Percentiles rank a stretch among this genome's conserved stretches.
phyloP scores from a whole-genome alignment of 2,329 filamentous ascomycete genomes.

The Clonostachys chloroleuca region DNA sequence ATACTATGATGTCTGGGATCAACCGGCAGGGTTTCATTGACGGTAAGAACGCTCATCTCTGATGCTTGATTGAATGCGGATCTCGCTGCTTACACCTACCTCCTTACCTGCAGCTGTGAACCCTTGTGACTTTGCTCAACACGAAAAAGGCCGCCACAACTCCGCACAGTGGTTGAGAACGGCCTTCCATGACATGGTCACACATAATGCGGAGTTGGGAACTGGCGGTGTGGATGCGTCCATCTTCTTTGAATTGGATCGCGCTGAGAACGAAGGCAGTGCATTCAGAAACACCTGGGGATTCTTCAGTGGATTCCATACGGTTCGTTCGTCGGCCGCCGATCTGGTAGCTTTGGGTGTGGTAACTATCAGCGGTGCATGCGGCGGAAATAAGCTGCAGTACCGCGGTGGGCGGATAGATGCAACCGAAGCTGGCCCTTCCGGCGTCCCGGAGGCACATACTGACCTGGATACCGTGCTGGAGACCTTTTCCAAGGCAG shows the following conservation, averaged over 20 bases:
- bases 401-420: constrained; percentile 50
- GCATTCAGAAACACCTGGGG: constrained; percentile 48
- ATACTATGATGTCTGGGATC: constrained; percentile 11
- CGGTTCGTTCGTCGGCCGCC: constrained; percentile 43
- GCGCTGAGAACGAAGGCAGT: constrained; percentile 51
- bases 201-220: constrained; percentile 39
- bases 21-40: constrained; percentile 10
- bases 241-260: constrained; percentile 52
- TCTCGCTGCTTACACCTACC: too few species aligned
- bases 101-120: too few species aligned
- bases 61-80: too few species aligned
- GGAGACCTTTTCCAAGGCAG: constrained; percentile 53
- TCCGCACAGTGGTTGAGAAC: constrained; percentile 59
- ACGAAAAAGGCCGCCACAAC: constrained; percentile 17
- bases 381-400: constrained; percentile 51
- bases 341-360: constrained; percentile 56
- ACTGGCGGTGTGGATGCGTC: constrained; percentile 55
- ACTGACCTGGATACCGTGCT: constrained; percentile 46
- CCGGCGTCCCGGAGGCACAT: constrained; percentile 53
- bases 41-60: constrained; percentile 3
- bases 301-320: constrained; percentile 50
- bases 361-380: constrained; percentile 53
- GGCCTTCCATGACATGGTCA: constrained; percentile 59
- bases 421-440: constrained; percentile 37
- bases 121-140: too few species aligned